Evolutionary conservation across 2,329 filamentous ascomycete species (phyloP).

Genomic region (Fusarium lateritium): DNA sequence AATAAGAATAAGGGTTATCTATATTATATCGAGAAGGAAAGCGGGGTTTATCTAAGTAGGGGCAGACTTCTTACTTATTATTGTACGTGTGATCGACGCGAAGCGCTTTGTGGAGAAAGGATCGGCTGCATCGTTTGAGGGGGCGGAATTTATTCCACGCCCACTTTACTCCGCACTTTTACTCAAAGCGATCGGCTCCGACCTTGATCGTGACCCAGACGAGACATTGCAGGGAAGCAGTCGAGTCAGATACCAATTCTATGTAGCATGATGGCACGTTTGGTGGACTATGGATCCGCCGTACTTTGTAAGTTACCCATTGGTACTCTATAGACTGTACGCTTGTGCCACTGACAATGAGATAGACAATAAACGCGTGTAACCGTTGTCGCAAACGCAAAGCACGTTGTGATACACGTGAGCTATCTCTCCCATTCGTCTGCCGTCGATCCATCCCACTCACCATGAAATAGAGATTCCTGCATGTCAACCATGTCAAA

Average conservation of each 20-base stretch:
- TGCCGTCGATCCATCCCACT: background rate
- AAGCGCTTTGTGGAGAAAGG: too few species aligned
- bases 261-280: background rate
- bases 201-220: background rate
- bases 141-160: too few species aligned
- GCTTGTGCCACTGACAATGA: background rate
- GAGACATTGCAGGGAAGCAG: background rate
- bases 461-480: background rate
- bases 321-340: too few species aligned
- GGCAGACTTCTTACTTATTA: too few species aligned
- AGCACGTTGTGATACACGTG: constrained; percentile 24
- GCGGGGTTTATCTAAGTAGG: too few species aligned
- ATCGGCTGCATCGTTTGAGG: too few species aligned
- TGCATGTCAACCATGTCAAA: constrained; percentile 20
- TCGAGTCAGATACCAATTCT: background rate
- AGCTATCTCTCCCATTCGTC: accelerated
- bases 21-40: too few species aligned
- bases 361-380: constrained; percentile 23
- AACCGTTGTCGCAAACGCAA: constrained; percentile 28
- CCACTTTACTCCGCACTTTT: too few species aligned
- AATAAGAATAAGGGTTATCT: too few species aligned
- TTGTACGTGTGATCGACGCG: too few species aligned
- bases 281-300: background rate
- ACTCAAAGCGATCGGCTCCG: too few species aligned
- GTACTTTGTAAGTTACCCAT: constrained; percentile 8